A percentile compares a stretch with the other conserved stretches of the same genome.
Evolutionary conservation across 768 basidiomycete species (phyloP).

Genomic region (Krasilnikovozyma curviuscula): DNA sequence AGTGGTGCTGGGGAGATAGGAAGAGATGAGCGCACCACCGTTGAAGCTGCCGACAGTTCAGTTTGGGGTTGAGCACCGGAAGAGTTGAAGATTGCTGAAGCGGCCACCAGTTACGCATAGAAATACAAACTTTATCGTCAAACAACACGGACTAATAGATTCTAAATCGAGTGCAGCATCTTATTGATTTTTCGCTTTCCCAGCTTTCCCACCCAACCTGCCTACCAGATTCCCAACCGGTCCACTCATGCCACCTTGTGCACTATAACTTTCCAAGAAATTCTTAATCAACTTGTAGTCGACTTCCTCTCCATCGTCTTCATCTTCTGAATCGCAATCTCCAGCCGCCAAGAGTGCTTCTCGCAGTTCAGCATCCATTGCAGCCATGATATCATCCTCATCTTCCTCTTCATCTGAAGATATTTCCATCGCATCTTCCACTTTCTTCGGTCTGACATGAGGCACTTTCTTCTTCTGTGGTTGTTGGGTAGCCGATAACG

Average conservation of each 20-base stretch:
- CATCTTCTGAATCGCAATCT: slow-evolving; percentile 37
- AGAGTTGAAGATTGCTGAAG: too few relatives aligned
- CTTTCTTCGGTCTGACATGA: not conserved
- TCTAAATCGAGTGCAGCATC: too few relatives aligned
- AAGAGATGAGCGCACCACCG: too few relatives aligned
- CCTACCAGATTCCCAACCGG: slow-evolving; percentile 82
- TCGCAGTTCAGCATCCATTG: slow-evolving; percentile 74
- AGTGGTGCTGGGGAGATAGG: too few relatives aligned
- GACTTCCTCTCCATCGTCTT: slow-evolving; percentile 31
- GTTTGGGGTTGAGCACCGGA: too few relatives aligned
- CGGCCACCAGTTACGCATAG: too few relatives aligned
- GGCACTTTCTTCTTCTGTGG: not conserved
- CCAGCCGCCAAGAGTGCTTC: slow-evolving; percentile 37
- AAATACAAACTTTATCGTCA: too few relatives aligned
- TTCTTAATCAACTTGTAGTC: slow-evolving; percentile 92
- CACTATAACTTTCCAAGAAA: slow-evolving; percentile 88
- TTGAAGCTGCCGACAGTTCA: too few relatives aligned
- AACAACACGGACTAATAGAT: too few relatives aligned
- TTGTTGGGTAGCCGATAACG: not conserved
- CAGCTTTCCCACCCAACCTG: slow-evolving; percentile 48
- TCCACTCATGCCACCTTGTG: slow-evolving; percentile 70
- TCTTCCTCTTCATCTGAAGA: slow-evolving; percentile 28
- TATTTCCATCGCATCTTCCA: not conserved
- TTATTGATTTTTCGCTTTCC: not conserved
- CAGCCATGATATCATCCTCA: slow-evolving; percentile 42